Evolutionary conservation across 108 stramenopile species (phyloP).

Genomic region (Skeletonema potamos): DNA sequence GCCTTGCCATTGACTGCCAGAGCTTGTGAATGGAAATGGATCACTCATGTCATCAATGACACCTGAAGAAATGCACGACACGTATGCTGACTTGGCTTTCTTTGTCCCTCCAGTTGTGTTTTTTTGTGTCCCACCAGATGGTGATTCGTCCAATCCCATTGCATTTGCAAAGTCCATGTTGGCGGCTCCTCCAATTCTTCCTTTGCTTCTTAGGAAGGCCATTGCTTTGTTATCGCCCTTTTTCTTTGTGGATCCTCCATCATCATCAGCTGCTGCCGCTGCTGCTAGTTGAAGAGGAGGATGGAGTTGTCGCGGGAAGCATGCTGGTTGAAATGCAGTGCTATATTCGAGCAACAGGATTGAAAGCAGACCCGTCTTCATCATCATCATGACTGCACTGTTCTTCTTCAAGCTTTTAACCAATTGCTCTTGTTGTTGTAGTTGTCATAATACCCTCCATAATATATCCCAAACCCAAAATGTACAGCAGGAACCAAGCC

Average conservation of each 20-base stretch:
- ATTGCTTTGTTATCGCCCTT: constrained; percentile 70
- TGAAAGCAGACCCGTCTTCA: not conserved
- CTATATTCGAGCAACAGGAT: not conserved
- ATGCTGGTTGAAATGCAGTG: constrained; percentile 9
- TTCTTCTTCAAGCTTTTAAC: not conserved
- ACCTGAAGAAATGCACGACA: constrained; percentile 52
- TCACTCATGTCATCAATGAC: constrained; percentile 76
- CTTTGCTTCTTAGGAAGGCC: constrained; percentile 68
- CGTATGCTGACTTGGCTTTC: constrained; percentile 61
- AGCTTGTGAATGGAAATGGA: constrained; percentile 71
- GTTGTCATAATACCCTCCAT: too few species aligned
- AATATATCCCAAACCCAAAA: too few species aligned
- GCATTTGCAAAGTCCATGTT: constrained; percentile 73
- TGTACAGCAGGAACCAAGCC: too few species aligned
- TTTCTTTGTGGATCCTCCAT: constrained; percentile 5
- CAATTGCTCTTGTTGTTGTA: too few species aligned
- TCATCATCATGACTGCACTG: not conserved
- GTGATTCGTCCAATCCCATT: constrained; percentile 73
- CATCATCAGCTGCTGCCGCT: not conserved
- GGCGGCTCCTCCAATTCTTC: constrained; percentile 62
- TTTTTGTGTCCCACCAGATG: constrained; percentile 40
- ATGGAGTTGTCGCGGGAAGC: not conserved
- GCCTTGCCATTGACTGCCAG: constrained; percentile 70
- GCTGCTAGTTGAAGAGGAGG: not conserved
- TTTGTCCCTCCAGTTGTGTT: not conserved